These are phyloP conservation scores for Adansonia rubrostipa DNA, from an alignment of 441 rosid genomes.

Conservation along the genomic window DNA sequence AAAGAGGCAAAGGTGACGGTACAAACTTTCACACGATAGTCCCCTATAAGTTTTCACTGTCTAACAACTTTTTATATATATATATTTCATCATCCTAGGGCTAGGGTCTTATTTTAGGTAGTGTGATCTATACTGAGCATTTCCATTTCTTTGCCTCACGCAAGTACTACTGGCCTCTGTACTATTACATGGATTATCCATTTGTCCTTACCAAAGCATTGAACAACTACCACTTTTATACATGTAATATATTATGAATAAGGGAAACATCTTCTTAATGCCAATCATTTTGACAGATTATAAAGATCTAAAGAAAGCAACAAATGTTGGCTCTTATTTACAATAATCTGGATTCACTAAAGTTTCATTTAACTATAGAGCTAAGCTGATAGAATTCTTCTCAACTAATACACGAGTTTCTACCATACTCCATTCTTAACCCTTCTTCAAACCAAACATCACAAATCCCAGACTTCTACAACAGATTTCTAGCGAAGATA, in stretches of 20 bases:
- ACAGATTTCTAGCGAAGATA: background rate
- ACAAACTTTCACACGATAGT: background rate
- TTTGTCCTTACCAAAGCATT: background rate
- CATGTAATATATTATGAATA: background rate
- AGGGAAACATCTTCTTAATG: background rate
- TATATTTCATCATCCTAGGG: background rate
- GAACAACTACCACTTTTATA: background rate
- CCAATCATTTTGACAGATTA: background rate
- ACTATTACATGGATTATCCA: background rate
- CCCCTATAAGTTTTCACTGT: background rate
- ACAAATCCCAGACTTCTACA: constrained; percentile 4
- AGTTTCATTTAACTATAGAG: background rate
- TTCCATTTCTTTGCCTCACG: background rate
- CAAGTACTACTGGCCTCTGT: background rate
- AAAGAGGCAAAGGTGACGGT: background rate
- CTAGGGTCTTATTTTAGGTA: background rate
- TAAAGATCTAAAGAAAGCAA: background rate
- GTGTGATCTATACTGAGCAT: background rate
- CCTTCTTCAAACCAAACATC: background rate
- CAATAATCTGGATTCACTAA: background rate
- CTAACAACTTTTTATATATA: background rate
- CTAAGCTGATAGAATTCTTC: background rate
- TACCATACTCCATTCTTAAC: background rate
- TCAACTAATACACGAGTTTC: background rate
- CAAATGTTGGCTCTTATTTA: background rate